Evolutionary conservation across 2,329 filamentous ascomycete genomes (phyloP).

Genomic region (Botryotinia globosa): DNA sequence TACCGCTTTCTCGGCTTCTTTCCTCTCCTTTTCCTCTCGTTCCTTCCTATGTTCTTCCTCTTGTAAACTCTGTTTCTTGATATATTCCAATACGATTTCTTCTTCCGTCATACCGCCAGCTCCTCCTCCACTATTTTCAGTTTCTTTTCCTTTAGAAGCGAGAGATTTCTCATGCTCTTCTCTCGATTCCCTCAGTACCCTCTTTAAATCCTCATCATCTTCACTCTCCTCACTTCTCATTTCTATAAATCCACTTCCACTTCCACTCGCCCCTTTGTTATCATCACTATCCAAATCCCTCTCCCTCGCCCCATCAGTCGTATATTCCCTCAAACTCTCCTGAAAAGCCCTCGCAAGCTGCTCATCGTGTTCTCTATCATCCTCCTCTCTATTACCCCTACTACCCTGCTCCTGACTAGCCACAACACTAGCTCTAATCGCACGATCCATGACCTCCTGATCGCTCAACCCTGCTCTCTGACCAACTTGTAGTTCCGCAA

Average conservation of each 20-base stretch:
- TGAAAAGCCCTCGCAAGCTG: conserved; percentile 56
- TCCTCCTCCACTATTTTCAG: neutral
- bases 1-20: neutral
- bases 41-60: conserved; percentile 54
- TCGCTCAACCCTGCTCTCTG: conserved; percentile 32
- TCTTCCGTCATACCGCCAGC: conserved; percentile 53
- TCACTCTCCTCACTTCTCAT: conserved; percentile 15
- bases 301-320: conserved; percentile 3
- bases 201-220: conserved; percentile 32
- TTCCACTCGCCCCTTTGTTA: conserved; percentile 8
- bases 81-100: conserved; percentile 71
- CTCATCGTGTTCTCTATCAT: conserved; percentile 56
- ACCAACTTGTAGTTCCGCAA: conserved; percentile 53
- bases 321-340: conserved; percentile 45
- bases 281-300: neutral
- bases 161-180: conserved; percentile 28
- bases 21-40: conserved; percentile 18
- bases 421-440: conserved; percentile 49
- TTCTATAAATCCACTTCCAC: conserved; percentile 2
- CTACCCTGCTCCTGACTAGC: neutral
- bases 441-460: conserved; percentile 47
- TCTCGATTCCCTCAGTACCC: conserved; percentile 31
- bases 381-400: conserved; percentile 21
- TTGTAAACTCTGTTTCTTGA: conserved; percentile 71
- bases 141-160: neutral